Evolutionary conservation across 108 stramenopile species (phyloP).

Genomic region (Fragilariopsis cylindrus): DNA sequence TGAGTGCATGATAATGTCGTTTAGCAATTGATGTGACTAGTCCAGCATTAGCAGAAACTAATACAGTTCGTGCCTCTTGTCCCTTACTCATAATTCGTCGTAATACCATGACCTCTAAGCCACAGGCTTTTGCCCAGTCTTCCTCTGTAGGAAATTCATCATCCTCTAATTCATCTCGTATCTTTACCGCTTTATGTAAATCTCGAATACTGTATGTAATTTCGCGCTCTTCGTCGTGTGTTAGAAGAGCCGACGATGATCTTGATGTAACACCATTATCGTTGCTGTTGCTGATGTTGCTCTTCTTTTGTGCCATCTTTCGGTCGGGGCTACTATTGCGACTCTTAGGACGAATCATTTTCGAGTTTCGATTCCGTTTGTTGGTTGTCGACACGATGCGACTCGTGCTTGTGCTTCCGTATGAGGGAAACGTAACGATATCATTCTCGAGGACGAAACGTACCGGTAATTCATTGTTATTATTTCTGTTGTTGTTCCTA

Average conservation of each 20-base stretch:
- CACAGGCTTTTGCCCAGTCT: conserved; percentile 75
- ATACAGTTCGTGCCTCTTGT: conserved; percentile 56
- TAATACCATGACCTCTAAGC: conserved; percentile 45
- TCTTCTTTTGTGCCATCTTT: conserved; percentile 3
- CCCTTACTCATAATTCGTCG: conserved; percentile 54
- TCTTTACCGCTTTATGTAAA: conserved; percentile 41
- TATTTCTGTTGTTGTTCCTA: not conserved
- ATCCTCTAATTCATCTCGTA: conserved; percentile 48
- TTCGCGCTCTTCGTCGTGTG: conserved; percentile 57
- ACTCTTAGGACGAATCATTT: conserved; percentile 15
- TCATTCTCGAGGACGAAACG: not conserved
- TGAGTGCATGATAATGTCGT: conserved; percentile 37
- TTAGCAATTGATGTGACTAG: conserved; percentile 82
- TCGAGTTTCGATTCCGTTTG: conserved; percentile 13
- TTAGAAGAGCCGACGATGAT: conserved; percentile 25
- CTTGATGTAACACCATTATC: not conserved
- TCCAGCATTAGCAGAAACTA: conserved; percentile 75
- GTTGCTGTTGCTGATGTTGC: conserved; percentile 1
- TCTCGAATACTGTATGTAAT: conserved; percentile 44
- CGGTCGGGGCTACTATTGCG: conserved; percentile 1
- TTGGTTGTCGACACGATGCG: not conserved
- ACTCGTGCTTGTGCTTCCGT: not conserved
- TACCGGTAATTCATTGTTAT: not conserved
- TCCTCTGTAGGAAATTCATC: conserved; percentile 42
- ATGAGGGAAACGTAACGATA: conserved; percentile 7